phyloP scores from a whole-genome alignment of 2,329 filamentous ascomycete species.

The Acephala macrosclerotiorum region DNA sequence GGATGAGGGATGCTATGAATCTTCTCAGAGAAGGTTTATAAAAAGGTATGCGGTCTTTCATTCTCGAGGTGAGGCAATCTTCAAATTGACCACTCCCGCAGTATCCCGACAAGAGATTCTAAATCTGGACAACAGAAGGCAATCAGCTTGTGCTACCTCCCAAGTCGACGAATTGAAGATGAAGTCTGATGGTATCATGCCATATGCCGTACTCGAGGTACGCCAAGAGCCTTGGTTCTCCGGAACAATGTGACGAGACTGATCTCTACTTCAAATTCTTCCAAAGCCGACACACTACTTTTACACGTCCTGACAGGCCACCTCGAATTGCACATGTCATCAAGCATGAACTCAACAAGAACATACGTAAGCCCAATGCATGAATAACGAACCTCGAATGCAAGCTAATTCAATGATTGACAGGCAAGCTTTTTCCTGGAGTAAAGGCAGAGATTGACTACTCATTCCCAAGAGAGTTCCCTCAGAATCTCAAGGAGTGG shows the following conservation, averaged over 20 bases:
- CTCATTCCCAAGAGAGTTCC: constrained; percentile 12
- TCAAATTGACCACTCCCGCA: not conserved
- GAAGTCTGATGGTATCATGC: not conserved
- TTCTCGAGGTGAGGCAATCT: not conserved
- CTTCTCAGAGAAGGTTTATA: constrained; percentile 20
- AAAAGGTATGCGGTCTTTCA: not conserved
- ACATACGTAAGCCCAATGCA: constrained; percentile 5
- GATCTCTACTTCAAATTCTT: not conserved
- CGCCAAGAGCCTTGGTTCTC: not conserved
- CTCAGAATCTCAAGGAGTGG: constrained; percentile 42
- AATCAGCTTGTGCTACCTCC: constrained; percentile 25
- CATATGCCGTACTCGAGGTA: not conserved
- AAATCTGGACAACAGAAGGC: constrained; percentile 30
- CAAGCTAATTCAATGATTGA: not conserved
- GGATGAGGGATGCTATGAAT: constrained; percentile 17
- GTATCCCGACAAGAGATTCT: constrained; percentile 14
- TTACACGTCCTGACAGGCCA: not conserved
- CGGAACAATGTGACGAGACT: not conserved
- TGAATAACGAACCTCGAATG: not conserved
- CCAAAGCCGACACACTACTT: not conserved
- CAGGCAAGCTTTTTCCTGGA: constrained; percentile 7
- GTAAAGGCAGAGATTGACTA: constrained; percentile 14
- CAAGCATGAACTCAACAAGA: constrained; percentile 16
- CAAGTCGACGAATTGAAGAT: constrained; percentile 22
- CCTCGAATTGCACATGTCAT: not conserved